phyloP scores from a whole-genome alignment of 306 rosid genomes.

The Cucurbita maxima region DNA sequence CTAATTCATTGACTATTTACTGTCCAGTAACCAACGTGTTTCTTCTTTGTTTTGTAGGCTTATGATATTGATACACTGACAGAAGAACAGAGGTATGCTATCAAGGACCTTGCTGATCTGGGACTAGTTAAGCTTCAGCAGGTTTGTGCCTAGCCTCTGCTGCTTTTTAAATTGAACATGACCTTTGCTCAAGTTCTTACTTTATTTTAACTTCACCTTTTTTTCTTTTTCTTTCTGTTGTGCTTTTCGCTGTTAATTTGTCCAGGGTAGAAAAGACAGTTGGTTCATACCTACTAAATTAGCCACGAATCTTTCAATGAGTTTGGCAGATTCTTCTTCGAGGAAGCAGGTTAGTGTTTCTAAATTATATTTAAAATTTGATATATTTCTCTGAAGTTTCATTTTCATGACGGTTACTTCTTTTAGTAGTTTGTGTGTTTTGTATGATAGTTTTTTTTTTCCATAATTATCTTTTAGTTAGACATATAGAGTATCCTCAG shows the following conservation, averaged over 20 bases:
- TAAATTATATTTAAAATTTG: not conserved
- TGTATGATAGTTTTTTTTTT: not conserved
- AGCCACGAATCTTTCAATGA: conserved; percentile 89
- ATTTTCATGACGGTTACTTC: not conserved
- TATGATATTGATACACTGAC: conserved; percentile 58
- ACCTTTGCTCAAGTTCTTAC: not conserved
- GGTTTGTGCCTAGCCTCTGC: conserved; percentile 27
- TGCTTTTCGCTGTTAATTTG: not conserved
- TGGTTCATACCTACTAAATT: conserved; percentile 95
- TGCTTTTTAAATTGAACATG: conserved; percentile 5
- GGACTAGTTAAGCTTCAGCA: conserved; percentile 94
- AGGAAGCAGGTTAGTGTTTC: conserved; percentile 48
- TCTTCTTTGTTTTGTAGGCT: conserved; percentile 40
- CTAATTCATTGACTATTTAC: not conserved
- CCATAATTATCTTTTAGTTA: not conserved
- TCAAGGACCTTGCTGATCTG: conserved; percentile 85
- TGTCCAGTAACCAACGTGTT: not conserved
- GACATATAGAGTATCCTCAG: not conserved
- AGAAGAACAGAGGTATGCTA: conserved; percentile 46
- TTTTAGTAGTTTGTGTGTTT: not conserved
- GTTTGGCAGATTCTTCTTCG: conserved; percentile 73
- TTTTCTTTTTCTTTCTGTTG: not conserved
- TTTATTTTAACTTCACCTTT: conserved; percentile 1
- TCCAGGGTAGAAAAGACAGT: conserved; percentile 83
- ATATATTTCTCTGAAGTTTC: not conserved